Evolutionary conservation across 352 stramenopile species (phyloP).

Genomic region (Blastocystis sp.): DNA sequence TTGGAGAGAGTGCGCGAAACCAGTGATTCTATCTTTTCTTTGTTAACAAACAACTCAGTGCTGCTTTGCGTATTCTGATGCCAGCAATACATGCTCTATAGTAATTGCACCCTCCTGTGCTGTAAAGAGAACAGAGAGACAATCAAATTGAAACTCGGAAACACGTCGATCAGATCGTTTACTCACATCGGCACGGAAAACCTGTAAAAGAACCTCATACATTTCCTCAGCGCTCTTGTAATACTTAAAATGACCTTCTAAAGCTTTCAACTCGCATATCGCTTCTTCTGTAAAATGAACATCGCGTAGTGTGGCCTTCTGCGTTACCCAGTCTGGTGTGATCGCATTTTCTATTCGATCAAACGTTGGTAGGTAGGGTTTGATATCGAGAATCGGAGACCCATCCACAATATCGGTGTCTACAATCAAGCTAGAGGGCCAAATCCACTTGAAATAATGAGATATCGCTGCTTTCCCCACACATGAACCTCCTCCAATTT

Average conservation of each 20-base stretch:
- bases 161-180: slow-evolving; percentile 22
- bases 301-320: neutral
- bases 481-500: slow-evolving; percentile 76
- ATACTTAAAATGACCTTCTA: neutral
- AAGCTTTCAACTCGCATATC: neutral
- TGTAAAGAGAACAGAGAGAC: slow-evolving; percentile 8
- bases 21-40: slow-evolving; percentile 20
- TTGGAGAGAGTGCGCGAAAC: slow-evolving; percentile 55
- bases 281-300: neutral
- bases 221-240: slow-evolving; percentile 48
- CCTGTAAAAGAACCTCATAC: neutral
- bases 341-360: slow-evolving; percentile 60
- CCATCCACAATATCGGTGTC: slow-evolving; percentile 78
- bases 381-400: slow-evolving; percentile 80
- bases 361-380: slow-evolving; percentile 73
- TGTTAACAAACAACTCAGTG: neutral
- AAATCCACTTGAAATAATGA: slow-evolving; percentile 33
- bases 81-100: slow-evolving; percentile 1
- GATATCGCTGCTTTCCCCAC: slow-evolving; percentile 57
- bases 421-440: slow-evolving; percentile 70
- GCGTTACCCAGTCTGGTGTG: neutral
- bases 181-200: slow-evolving; percentile 12
- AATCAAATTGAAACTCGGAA: slow-evolving; percentile 34
- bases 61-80: neutral
- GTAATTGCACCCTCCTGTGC: neutral